Evolutionary conservation across 2,329 filamentous ascomycete genomes (phyloP), one percentile per base, ranked within the genome.

Genomic region (Botrytis deweyae): DNA sequence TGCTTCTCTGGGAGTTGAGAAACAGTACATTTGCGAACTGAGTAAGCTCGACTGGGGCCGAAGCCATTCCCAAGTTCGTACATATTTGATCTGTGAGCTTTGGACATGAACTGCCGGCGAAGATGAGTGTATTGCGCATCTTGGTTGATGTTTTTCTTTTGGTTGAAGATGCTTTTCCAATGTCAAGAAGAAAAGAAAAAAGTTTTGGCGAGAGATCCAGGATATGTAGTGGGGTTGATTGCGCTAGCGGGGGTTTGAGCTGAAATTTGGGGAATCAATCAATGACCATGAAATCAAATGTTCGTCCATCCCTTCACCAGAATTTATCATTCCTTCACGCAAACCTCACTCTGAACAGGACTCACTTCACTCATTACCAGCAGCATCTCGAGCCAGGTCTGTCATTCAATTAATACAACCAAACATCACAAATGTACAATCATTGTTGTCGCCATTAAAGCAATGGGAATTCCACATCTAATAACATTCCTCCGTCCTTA

Each of bases 61-160:
- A 86, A 76, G 84, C 83, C 89, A 91, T 91, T 80, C 89, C 89
- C 82, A 92, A 83, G 79, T 90, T 91, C 82, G 88, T 87, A 82
- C 90, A 91, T 86, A 92, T 91, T 79, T 91, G 88, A 74, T 83
- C 84, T 29, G 89, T 89, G 80, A 92, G 87, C 75, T 84, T 86
- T 75, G 89, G 89, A 84, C 89, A 91, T 71, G 89, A 91, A 76
- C 88, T 89, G 84, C 90, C 90, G 79, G 89, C 86, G 81, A 92
- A 92, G 78, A 92, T 89, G 79, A 91, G 85, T 72, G 89, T 91
- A 81, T 90, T 90, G 80, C 89, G 87, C 89, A 91, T 91, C 55
- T 63, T 75, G 68, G 62, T 66, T 29, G 12, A 29, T 25, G 55
- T 22, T 14, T 29, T n/a, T 55, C 20, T 18, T n/a, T 33, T 49